These are phyloP conservation scores for Penicillium sp. DNA, from an alignment of 2,329 filamentous ascomycete species.

Conservation along the genomic window DNA sequence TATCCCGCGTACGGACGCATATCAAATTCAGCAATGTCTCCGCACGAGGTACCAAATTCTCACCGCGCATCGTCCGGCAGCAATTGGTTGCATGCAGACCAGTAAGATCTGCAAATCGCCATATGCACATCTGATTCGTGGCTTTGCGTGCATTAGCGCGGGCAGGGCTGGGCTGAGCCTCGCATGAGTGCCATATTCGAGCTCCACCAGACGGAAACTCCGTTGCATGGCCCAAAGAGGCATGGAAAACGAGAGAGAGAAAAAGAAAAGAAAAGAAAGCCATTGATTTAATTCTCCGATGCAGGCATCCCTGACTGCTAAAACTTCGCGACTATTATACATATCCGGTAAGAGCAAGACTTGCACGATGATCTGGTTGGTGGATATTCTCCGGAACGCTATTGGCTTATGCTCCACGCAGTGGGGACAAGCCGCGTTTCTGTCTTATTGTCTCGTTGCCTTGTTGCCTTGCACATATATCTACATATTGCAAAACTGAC, in stretches of 20 bases:
- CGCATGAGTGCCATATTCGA: slow-evolving; percentile 2
- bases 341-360: background rate
- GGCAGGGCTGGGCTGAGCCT: slow-evolving; percentile 14
- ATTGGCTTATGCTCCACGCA: no score
- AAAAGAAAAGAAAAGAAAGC: background rate
- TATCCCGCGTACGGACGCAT: background rate
- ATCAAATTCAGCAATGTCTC: background rate
- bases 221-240: background rate
- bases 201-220: background rate
- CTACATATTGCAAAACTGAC: no score
- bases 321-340: background rate
- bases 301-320: background rate
- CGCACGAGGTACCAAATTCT: background rate
- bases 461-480: no score
- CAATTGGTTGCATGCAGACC: slow-evolving; percentile 7
- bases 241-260: background rate
- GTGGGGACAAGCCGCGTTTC: no score
- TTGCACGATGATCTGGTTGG: background rate
- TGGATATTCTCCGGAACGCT: no score
- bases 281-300: background rate
- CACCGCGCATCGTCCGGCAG: background rate
- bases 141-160: slow-evolving; percentile 13
- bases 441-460: no score
- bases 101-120: slow-evolving; percentile 11
- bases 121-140: slow-evolving; percentile 13